Evolutionary conservation across 352 stramenopile species (phyloP).

Genomic region (Phytophthora pisi): DNA sequence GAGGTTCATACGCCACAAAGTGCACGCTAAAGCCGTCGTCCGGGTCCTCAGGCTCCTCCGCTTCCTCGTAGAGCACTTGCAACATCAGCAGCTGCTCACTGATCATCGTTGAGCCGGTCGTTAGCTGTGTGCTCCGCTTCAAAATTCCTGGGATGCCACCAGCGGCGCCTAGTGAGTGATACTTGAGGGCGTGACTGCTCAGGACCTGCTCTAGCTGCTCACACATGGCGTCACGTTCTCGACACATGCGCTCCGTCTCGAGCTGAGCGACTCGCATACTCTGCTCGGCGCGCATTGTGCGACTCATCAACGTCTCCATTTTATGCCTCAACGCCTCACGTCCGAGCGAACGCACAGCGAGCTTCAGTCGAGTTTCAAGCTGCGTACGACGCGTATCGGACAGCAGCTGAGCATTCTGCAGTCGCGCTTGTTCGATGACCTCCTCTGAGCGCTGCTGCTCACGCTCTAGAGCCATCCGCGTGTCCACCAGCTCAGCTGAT

Average conservation of each 20-base stretch:
- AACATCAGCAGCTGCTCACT: conserved; percentile 55
- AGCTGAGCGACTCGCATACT: conserved; percentile 57
- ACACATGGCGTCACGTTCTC: conserved; percentile 45
- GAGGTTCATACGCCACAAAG: conserved; percentile 39
- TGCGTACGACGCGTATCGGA: conserved; percentile 58
- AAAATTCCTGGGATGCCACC: conserved; percentile 65
- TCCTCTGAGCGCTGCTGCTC: conserved; percentile 39
- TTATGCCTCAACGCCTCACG: conserved; percentile 71
- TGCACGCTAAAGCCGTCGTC: conserved; percentile 44
- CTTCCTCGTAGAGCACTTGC: conserved; percentile 70
- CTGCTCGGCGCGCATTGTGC: conserved; percentile 59
- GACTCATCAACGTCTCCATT: conserved; percentile 60
- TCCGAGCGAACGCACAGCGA: conserved; percentile 60
- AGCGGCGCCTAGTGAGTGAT: conserved; percentile 47
- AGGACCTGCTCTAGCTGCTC: conserved; percentile 58
- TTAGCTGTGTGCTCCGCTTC: conserved; percentile 44
- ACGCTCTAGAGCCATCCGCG: conserved; percentile 53
- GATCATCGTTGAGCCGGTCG: conserved; percentile 45
- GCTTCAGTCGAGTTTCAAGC: conserved; percentile 59
- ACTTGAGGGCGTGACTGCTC: conserved; percentile 57
- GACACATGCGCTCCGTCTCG: conserved; percentile 38
- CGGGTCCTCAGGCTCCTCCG: conserved; percentile 23
- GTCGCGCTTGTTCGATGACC: conserved; percentile 50
- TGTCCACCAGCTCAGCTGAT: conserved; percentile 56
- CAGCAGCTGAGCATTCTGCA: conserved; percentile 52